A percentile compares a stretch with the other conserved stretches of the same genome.
These are phyloP conservation scores for Penicillium arizonense DNA, from an alignment of 495 filamentous ascomycete genomes.

Conservation along the genomic window DNA sequence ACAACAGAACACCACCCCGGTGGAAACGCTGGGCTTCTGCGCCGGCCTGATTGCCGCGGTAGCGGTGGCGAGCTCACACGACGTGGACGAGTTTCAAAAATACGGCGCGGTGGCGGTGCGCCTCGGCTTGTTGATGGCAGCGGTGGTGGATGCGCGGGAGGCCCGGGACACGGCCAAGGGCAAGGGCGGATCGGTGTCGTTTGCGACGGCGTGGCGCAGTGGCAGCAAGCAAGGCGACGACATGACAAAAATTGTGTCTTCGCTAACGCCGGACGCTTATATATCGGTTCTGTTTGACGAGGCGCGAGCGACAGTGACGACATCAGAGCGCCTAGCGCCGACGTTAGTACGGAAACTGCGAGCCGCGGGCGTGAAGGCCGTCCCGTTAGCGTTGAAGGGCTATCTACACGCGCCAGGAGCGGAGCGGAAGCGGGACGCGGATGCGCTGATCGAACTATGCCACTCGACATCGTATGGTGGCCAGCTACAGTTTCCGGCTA, in stretches of 20 bases:
- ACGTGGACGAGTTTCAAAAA: slow-evolving; percentile 21
- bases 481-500: slow-evolving; percentile 32
- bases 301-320: slow-evolving; percentile 32
- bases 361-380: slow-evolving; percentile 32
- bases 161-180: slow-evolving; percentile 15
- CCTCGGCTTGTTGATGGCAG: slow-evolving; percentile 34
- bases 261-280: slow-evolving; percentile 31
- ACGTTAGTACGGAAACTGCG: slow-evolving; percentile 29
- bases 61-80: slow-evolving; percentile 29
- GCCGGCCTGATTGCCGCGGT: slow-evolving; percentile 41
- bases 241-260: slow-evolving; percentile 18
- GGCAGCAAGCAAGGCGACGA: slow-evolving; percentile 12
- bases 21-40: slow-evolving; percentile 44
- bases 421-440: not conserved
- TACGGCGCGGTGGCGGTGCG: slow-evolving; percentile 41
- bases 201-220: slow-evolving; percentile 28
- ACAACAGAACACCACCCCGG: too few species aligned
- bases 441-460: slow-evolving; percentile 1
- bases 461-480: not conserved
- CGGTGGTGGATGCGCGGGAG: slow-evolving; percentile 44
- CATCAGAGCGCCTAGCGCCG: slow-evolving; percentile 16
- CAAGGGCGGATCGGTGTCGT: slow-evolving; percentile 12
- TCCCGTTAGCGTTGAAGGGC: slow-evolving; percentile 10
- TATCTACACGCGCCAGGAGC: not conserved
- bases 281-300: slow-evolving; percentile 45